Conservation (phyloP, 1,284 basidiomycete genomes). For the Cystobasidium pallidum region DNA sequence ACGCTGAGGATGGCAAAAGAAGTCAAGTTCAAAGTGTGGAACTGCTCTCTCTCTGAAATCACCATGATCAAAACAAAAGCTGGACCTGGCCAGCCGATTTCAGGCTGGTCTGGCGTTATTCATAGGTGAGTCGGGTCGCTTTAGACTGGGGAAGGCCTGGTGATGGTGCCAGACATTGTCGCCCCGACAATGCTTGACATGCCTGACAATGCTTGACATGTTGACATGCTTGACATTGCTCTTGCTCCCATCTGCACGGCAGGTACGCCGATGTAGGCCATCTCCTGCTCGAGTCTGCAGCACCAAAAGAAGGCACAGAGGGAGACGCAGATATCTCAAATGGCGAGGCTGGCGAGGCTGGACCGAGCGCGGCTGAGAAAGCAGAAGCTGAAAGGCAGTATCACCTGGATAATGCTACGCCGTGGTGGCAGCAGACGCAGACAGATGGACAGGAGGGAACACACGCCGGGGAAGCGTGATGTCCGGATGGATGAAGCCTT, state of each 20-base stretch:
- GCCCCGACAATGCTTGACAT: background rate
- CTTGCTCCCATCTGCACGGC: background rate
- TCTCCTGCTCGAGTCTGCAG: constrained; percentile 4
- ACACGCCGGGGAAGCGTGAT: background rate
- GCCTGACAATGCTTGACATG: background rate
- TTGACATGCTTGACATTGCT: too few species aligned
- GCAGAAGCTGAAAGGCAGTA: constrained; percentile 24
- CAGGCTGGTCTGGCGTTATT: constrained; percentile 30
- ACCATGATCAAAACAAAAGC: constrained; percentile 39
- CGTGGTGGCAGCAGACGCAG: constrained; percentile 24
- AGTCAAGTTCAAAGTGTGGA: constrained; percentile 46
- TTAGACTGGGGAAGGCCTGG: too few species aligned
- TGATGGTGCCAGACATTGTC: too few species aligned
- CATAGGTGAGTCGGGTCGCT: constrained; percentile 21
- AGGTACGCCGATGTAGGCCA: constrained; percentile 30
- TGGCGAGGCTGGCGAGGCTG: background rate
- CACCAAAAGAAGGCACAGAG: constrained; percentile 29
- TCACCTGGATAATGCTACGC: constrained; percentile 14
- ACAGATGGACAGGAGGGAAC: background rate
- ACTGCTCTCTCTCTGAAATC: constrained; percentile 49
- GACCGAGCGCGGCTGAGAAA: background rate
- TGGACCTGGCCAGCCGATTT: constrained; percentile 1
- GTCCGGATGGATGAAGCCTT: too few species aligned
- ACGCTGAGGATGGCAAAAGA: constrained; percentile 21
- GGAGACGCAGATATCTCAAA: constrained; percentile 23